Percentiles rank a stretch among this genome's conserved stretches.
phyloP scores from a whole-genome alignment of 768 basidiomycete genomes.

The Russula sp. region DNA sequence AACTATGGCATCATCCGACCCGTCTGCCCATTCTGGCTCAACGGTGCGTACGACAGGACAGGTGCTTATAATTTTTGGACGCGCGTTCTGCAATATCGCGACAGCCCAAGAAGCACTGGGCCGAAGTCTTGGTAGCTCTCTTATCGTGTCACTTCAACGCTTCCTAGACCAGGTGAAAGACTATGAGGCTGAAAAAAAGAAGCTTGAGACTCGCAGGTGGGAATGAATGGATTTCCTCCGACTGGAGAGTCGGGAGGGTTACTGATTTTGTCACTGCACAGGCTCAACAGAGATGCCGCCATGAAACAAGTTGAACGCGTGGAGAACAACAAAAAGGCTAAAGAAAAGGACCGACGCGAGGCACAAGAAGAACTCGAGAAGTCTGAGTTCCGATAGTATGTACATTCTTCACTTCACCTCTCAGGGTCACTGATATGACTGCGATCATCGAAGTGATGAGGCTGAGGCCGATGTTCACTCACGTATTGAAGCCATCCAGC shows the following conservation, averaged over 20 bases:
- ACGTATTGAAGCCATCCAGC: constrained; percentile 76
- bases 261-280: constrained; percentile 35
- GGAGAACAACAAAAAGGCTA: constrained; percentile 74
- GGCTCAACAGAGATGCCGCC: constrained; percentile 77
- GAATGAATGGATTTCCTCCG: constrained; percentile 28
- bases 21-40: background rate
- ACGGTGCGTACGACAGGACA: constrained; percentile 46
- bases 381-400: constrained; percentile 55
- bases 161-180: constrained; percentile 78
- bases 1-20: constrained; percentile 5
- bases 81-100: constrained; percentile 82
- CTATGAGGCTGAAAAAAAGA: constrained; percentile 77
- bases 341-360: constrained; percentile 66
- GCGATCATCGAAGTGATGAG: constrained; percentile 61
- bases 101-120: constrained; percentile 81
- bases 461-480: constrained; percentile 79
- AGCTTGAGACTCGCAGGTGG: constrained; percentile 80
- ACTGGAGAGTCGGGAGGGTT: background rate
- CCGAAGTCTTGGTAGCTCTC: constrained; percentile 68
- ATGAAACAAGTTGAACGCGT: constrained; percentile 64
- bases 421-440: constrained; percentile 6
- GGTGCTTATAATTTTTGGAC: constrained; percentile 71
- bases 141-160: constrained; percentile 60
- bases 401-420: constrained; percentile 21
- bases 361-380: constrained; percentile 80